Conservation (phyloP, 2,329 filamentous ascomycete species). For the Rhexocercosporidium sp. region DNA sequence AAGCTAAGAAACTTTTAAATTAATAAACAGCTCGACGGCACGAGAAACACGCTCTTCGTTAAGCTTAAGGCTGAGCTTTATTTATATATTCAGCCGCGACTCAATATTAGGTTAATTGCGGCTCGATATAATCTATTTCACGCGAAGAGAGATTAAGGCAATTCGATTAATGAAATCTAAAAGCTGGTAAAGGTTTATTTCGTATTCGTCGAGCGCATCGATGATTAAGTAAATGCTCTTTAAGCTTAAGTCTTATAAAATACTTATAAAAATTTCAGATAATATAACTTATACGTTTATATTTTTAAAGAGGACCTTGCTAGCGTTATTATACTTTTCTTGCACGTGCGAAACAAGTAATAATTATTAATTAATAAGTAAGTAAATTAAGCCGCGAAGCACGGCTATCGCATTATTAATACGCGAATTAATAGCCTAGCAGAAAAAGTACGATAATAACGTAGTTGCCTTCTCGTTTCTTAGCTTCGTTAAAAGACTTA, state of each 20-base stretch:
- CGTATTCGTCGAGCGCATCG: constrained; percentile 55
- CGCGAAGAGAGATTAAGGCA: constrained; percentile 25
- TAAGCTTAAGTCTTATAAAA: constrained; percentile 46
- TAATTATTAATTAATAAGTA: constrained; percentile 45
- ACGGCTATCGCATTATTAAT: constrained; percentile 49
- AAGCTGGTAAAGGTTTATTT: constrained; percentile 38
- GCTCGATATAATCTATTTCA: constrained; percentile 52
- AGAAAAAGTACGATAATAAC: constrained; percentile 48
- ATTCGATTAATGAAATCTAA: constrained; percentile 44
- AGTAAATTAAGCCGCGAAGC: constrained; percentile 50
- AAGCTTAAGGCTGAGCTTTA: too few species aligned
- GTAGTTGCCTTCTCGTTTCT: background rate
- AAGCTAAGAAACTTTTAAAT: too few species aligned
- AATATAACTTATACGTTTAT: constrained; percentile 46
- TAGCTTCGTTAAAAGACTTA: background rate
- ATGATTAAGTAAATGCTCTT: constrained; percentile 46
- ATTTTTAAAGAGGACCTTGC: constrained; percentile 48
- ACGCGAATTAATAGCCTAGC: constrained; percentile 45
- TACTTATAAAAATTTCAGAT: constrained; percentile 45
- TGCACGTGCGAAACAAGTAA: constrained; percentile 44
- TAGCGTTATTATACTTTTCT: constrained; percentile 43
- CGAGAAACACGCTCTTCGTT: too few species aligned
- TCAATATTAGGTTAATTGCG: too few species aligned
- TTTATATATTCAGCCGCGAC: too few species aligned
- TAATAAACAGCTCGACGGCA: too few species aligned